These are phyloP conservation scores for Podosphaera xanthii DNA, from an alignment of 2,329 filamentous ascomycete genomes.

Conservation along the genomic window DNA sequence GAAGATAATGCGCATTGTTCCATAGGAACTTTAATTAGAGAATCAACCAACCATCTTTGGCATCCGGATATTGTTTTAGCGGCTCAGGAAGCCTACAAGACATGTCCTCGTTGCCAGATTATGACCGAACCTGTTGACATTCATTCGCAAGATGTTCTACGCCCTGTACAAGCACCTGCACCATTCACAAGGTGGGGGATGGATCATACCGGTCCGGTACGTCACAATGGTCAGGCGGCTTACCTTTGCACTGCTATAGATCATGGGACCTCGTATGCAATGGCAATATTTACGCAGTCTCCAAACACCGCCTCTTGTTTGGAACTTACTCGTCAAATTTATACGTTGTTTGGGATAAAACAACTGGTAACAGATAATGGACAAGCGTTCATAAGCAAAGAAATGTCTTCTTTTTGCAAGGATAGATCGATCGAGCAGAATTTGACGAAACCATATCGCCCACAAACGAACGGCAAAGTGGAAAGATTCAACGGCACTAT, in stretches of 20 bases:
- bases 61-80: no score
- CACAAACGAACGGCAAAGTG: background rate
- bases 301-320: background rate
- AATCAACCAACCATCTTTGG: background rate
- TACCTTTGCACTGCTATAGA: background rate
- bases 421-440: background rate
- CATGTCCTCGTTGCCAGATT: background rate
- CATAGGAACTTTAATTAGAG: background rate
- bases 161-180: background rate
- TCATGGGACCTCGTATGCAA: background rate
- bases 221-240: background rate
- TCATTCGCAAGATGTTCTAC: background rate
- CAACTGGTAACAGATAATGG: background rate
- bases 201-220: background rate
- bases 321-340: background rate
- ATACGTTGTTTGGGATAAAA: background rate
- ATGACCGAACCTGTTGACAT: background rate
- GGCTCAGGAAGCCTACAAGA: background rate
- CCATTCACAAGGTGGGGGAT: background rate
- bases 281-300: background rate
- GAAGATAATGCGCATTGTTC: background rate
- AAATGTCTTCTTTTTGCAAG: background rate
- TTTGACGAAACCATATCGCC: background rate
- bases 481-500: constrained; percentile 1
- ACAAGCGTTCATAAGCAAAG: background rate